Percentiles rank a stretch among this genome's conserved stretches.
Evolutionary conservation across 2,329 filamentous ascomycete genomes (phyloP).

Genomic region (Colletotrichum tropicale): DNA sequence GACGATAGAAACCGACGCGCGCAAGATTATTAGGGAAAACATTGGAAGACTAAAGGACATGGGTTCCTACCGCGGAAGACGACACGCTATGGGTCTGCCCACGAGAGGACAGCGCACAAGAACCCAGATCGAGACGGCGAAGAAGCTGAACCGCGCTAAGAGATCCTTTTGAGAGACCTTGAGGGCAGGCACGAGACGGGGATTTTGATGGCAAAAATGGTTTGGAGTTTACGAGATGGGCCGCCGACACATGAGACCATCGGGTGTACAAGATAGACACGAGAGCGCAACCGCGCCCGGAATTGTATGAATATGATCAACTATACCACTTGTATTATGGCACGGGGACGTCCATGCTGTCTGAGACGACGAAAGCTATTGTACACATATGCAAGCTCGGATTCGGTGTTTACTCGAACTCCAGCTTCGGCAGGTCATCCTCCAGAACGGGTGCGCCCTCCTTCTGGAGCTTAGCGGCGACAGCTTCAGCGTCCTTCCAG

Average conservation of each 20-base stretch:
- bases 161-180: constrained; percentile 39
- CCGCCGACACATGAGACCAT: background rate
- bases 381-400: background rate
- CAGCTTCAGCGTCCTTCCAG: constrained; percentile 78
- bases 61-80: constrained; percentile 83
- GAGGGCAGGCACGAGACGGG: background rate
- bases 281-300: background rate
- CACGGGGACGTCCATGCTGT: background rate
- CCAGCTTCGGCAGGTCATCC: constrained; percentile 49
- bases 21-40: constrained; percentile 79
- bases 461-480: constrained; percentile 70
- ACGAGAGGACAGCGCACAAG: constrained; percentile 90
- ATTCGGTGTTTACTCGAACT: background rate
- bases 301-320: constrained; percentile 18
- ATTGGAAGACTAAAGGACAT: constrained; percentile 88
- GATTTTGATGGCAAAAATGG: background rate
- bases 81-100: constrained; percentile 92
- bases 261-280: constrained; percentile 29
- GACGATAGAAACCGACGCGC: constrained; percentile 91
- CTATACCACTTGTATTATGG: constrained; percentile 10
- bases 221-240: background rate
- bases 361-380: background rate
- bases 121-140: constrained; percentile 68
- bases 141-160: constrained; percentile 65
- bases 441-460: constrained; percentile 57